Conservation (phyloP, 306 rosid species). For the Trichosanthes truncata region DNA sequence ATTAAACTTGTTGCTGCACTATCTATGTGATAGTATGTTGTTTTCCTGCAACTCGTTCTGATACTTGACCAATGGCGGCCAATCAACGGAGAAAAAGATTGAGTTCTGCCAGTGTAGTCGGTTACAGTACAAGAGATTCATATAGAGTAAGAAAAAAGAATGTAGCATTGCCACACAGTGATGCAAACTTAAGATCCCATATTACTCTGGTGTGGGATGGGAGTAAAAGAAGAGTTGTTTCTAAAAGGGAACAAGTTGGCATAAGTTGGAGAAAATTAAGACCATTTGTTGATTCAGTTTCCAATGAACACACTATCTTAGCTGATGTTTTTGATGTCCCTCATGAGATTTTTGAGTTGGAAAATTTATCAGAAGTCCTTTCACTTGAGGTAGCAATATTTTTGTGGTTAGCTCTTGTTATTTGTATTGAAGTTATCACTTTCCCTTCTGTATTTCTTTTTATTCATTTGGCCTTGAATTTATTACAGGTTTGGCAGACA, state of each 20-base stretch:
- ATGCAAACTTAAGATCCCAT: slow-evolving; percentile 44
- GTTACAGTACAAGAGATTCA: slow-evolving; percentile 58
- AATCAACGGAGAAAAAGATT: slow-evolving; percentile 80
- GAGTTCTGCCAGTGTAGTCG: slow-evolving; percentile 40
- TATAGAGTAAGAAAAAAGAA: slow-evolving; percentile 47
- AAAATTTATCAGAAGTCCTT: slow-evolving; percentile 62
- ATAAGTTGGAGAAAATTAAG: slow-evolving; percentile 58
- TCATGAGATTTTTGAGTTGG: slow-evolving; percentile 54
- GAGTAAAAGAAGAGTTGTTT: slow-evolving; percentile 60
- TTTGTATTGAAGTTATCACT: slow-evolving; percentile 3
- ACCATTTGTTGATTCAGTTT: slow-evolving; percentile 33
- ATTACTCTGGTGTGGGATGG: slow-evolving; percentile 82
- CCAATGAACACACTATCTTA: slow-evolving; percentile 33
- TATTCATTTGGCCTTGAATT: slow-evolving; percentile 9
- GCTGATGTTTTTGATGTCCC: slow-evolving; percentile 71
- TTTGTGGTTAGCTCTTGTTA: slow-evolving; percentile 13
- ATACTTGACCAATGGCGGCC: slow-evolving; percentile 57
- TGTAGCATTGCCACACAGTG: slow-evolving; percentile 36
- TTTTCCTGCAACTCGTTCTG: slow-evolving; percentile 18
- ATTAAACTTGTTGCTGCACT: not conserved
- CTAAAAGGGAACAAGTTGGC: slow-evolving; percentile 83
- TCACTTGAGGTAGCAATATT: slow-evolving; percentile 53
- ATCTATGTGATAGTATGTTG: not conserved
- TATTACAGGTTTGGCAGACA: slow-evolving; percentile 73
- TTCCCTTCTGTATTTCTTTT: slow-evolving; percentile 3